A percentile compares a stretch with the other conserved stretches of the same genome.
Conservation (phyloP, 768 basidiomycete species). For the Amanita subjunquillea region DNA sequence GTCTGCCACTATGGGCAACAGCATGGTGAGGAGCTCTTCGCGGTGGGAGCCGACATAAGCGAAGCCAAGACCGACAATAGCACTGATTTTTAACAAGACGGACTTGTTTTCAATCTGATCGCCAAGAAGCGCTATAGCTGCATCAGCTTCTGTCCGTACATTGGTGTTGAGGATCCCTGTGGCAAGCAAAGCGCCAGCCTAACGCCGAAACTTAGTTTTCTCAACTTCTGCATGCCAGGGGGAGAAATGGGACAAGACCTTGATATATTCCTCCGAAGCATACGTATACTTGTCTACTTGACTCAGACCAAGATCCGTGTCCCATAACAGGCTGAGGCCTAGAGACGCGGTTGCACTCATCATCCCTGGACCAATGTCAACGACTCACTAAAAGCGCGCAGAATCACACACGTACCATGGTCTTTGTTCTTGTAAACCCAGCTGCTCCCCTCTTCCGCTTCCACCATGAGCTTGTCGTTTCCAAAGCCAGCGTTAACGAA, state of each 20-base stretch:
- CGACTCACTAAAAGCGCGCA: neutral
- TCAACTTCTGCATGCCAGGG: neutral
- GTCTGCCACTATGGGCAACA: constrained; percentile 80
- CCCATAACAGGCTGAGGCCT: constrained; percentile 91
- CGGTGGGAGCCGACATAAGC: constrained; percentile 94
- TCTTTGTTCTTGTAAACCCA: constrained; percentile 99
- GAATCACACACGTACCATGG: constrained; percentile 50
- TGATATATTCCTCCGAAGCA: constrained; percentile 92
- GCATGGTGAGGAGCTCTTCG: constrained; percentile 65
- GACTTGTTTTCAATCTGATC: constrained; percentile 88
- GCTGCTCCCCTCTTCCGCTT: constrained; percentile 90
- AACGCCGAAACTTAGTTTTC: neutral
- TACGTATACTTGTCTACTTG: constrained; percentile 98
- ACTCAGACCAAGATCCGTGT: constrained; percentile 86
- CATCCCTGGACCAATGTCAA: constrained; percentile 52
- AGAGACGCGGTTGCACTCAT: constrained; percentile 93
- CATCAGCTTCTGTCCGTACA: constrained; percentile 88
- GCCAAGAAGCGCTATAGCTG: constrained; percentile 80
- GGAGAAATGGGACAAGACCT: constrained; percentile 29
- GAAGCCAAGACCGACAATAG: constrained; percentile 87
- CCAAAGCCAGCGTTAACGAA: constrained; percentile 98
- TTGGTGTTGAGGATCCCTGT: constrained; percentile 88
- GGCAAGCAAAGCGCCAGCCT: constrained; percentile 90
- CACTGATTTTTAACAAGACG: constrained; percentile 70
- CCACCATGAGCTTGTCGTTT: constrained; percentile 97